These are phyloP conservation scores for Pseudonitzschia multiseries DNA, from an alignment of 108 stramenopile species.

Conservation along the genomic window DNA sequence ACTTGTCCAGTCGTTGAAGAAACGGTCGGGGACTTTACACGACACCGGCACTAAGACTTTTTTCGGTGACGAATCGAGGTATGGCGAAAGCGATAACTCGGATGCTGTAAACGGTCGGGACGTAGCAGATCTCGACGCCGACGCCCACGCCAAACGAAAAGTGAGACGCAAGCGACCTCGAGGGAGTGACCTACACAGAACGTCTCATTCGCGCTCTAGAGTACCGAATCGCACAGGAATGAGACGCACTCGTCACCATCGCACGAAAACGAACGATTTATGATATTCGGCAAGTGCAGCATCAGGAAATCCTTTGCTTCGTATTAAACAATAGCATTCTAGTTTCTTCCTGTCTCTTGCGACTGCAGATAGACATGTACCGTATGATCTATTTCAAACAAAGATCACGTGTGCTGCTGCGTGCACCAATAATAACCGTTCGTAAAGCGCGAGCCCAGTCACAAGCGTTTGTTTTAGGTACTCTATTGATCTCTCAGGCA, in stretches of 20 bases:
- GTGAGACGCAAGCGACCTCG: not conserved
- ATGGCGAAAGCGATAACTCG: not conserved
- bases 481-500: too few species aligned
- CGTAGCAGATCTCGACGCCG: not conserved
- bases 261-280: not conserved
- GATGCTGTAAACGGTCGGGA: not conserved
- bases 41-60: not conserved
- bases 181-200: not conserved
- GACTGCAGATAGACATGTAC: too few species aligned
- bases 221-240: not conserved
- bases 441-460: too few species aligned
- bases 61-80: not conserved
- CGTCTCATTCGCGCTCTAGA: not conserved
- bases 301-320: too few species aligned
- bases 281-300: not conserved
- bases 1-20: conserved; percentile 10
- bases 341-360: too few species aligned
- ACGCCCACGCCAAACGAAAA: not conserved
- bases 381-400: too few species aligned
- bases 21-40: not conserved
- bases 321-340: too few species aligned
- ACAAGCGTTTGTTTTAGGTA: too few species aligned
- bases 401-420: too few species aligned
- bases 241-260: conserved; percentile 1
- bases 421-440: too few species aligned